Conservation (phyloP, 2,329 filamentous ascomycete genomes). For the Madurella mycetomatis region DNA sequence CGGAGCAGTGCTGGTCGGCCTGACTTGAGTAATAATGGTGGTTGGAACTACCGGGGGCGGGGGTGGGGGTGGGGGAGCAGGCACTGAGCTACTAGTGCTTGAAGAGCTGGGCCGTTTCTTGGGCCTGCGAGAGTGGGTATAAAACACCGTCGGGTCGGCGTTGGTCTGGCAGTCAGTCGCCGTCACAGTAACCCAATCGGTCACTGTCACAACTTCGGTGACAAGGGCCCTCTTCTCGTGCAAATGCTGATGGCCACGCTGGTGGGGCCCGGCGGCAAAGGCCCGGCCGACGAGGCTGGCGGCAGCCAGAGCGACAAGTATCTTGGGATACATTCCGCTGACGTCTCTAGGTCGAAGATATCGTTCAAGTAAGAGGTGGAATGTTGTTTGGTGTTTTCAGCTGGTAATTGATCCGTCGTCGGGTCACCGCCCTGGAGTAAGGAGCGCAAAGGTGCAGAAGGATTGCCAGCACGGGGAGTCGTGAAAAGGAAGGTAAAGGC, state of each 20-base stretch:
- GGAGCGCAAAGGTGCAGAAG: slow-evolving; percentile 11
- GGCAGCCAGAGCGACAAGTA: slow-evolving; percentile 39
- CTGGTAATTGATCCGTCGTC: slow-evolving; percentile 2
- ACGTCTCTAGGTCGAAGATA: too few species aligned
- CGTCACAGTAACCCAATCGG: slow-evolving; percentile 41
- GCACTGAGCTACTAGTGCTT: slow-evolving; percentile 12
- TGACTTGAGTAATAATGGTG: slow-evolving; percentile 20
- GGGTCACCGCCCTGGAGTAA: slow-evolving; percentile 2
- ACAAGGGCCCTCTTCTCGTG: slow-evolving; percentile 34
- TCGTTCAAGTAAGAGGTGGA: slow-evolving; percentile 1
- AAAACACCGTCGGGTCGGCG: slow-evolving; percentile 18
- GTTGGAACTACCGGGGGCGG: slow-evolving; percentile 16
- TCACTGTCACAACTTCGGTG: slow-evolving; percentile 34
- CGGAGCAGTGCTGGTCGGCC: slow-evolving; percentile 1
- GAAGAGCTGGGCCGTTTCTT: slow-evolving; percentile 8
- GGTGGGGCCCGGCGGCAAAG: slow-evolving; percentile 40
- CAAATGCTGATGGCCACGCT: slow-evolving; percentile 35
- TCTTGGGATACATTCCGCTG: slow-evolving; percentile 39
- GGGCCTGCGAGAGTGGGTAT: slow-evolving; percentile 16
- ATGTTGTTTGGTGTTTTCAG: neutral
- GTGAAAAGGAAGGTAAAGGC: slow-evolving; percentile 23
- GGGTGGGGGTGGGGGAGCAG: slow-evolving; percentile 10
- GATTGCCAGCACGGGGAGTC: slow-evolving; percentile 24
- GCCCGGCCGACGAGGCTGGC: slow-evolving; percentile 42
- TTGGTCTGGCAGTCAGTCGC: slow-evolving; percentile 31